Evolutionary conservation across 2,329 filamentous ascomycete species (phyloP).

Genomic region (Penicillium paneum): DNA sequence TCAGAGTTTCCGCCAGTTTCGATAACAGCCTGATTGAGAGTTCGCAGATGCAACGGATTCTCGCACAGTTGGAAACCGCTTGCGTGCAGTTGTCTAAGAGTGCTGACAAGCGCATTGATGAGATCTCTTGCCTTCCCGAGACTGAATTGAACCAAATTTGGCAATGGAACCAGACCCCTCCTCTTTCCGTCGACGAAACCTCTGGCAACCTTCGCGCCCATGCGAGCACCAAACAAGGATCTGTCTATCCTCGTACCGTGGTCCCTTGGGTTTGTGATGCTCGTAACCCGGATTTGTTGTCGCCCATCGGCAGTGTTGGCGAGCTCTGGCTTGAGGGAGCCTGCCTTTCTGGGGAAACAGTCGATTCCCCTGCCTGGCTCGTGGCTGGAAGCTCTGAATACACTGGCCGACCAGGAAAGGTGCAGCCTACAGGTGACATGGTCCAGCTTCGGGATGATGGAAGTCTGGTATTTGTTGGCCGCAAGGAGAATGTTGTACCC

Average conservation of each 20-base stretch:
- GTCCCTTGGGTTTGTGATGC: constrained; percentile 31
- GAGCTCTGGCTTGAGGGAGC: constrained; percentile 44
- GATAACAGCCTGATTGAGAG: constrained; percentile 38
- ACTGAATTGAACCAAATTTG: constrained; percentile 44
- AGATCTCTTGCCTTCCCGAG: constrained; percentile 40
- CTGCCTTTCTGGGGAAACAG: constrained; percentile 25
- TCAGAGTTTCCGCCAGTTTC: constrained; percentile 46
- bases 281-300: constrained; percentile 34
- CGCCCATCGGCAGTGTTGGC: constrained; percentile 42
- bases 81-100: constrained; percentile 27
- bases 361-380: constrained; percentile 29
- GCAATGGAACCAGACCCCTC: constrained; percentile 41
- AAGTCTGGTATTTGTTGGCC: constrained; percentile 31
- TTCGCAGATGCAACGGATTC: constrained; percentile 38
- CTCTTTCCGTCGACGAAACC: constrained; percentile 33
- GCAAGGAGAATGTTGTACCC: constrained; percentile 32
- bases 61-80: constrained; percentile 36
- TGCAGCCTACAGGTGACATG: constrained; percentile 34
- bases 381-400: constrained; percentile 31
- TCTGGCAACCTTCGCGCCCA: constrained; percentile 25
- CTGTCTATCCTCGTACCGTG: constrained; percentile 34
- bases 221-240: constrained; percentile 21
- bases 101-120: constrained; percentile 24
- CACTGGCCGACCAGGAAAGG: constrained; percentile 30
- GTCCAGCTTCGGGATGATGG: constrained; percentile 31